Evolutionary conservation across 108 stramenopile genomes (phyloP).

Genomic region (Nitzschia sp.): DNA sequence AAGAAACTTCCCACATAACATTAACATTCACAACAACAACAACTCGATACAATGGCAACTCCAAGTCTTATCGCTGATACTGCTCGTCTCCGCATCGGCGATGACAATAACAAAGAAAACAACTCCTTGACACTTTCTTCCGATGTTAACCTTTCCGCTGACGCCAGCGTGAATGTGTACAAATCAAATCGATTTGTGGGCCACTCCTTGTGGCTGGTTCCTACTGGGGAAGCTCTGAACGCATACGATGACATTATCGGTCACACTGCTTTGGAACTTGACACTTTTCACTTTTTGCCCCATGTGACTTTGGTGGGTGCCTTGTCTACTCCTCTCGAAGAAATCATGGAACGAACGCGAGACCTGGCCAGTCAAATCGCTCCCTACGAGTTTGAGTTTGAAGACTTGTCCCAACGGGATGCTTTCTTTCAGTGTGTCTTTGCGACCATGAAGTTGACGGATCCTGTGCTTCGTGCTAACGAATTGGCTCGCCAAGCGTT

Average conservation of each 20-base stretch:
- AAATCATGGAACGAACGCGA: constrained; percentile 10
- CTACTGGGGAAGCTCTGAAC: not conserved
- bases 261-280: constrained; percentile 1
- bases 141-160: too few species aligned
- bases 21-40: too few species aligned
- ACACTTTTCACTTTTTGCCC: constrained; percentile 22
- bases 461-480: constrained; percentile 9
- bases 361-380: not conserved
- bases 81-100: too few species aligned
- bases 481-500: constrained; percentile 16
- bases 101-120: too few species aligned
- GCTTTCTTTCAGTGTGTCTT: constrained; percentile 34
- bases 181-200: constrained; percentile 31
- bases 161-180: too few species aligned
- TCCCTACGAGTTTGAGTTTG: constrained; percentile 24
- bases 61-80: too few species aligned
- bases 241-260: constrained; percentile 7
- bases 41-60: too few species aligned
- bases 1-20: too few species aligned
- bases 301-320: constrained; percentile 35
- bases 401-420: constrained; percentile 2
- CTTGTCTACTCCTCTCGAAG: not conserved
- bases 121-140: too few species aligned
- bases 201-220: constrained; percentile 23
- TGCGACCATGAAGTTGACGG: constrained; percentile 9